Percentiles rank a stretch among this genome's conserved stretches.
These are phyloP conservation scores for Leccinum longicurvipes DNA, from an alignment of 768 basidiomycete species.

Conservation along the genomic window DNA sequence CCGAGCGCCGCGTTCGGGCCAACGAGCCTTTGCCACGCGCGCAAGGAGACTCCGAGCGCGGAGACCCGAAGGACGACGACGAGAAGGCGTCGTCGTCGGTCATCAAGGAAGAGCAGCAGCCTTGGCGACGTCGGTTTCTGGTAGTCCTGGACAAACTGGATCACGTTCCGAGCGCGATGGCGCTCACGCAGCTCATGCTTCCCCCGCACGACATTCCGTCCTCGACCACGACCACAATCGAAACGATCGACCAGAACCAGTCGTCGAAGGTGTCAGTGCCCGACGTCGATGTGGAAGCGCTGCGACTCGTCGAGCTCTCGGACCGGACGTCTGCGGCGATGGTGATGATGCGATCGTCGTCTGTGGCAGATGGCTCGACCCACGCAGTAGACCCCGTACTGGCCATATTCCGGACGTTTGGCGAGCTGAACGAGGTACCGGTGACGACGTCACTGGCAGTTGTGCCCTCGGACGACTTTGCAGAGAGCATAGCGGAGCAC, in stretches of 20 bases:
- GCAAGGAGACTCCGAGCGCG: constrained; percentile 36
- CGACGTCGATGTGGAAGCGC: constrained; percentile 55
- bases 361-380: constrained; percentile 63
- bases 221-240: constrained; percentile 10
- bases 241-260: neutral
- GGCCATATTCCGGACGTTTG: constrained; percentile 73
- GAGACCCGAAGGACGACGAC: constrained; percentile 7
- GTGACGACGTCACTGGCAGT: constrained; percentile 67
- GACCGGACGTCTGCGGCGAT: constrained; percentile 65
- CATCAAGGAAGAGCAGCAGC: constrained; percentile 11
- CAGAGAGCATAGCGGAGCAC: constrained; percentile 64
- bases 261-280: constrained; percentile 6
- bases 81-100: too few relatives aligned
- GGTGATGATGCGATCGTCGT: constrained; percentile 47
- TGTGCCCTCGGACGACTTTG: constrained; percentile 72
- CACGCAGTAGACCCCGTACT: constrained; percentile 72
- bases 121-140: constrained; percentile 62
- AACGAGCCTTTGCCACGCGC: constrained; percentile 7
- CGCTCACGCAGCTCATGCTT: constrained; percentile 79
- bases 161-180: constrained; percentile 87
- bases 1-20: constrained; percentile 50
- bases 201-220: constrained; percentile 21
- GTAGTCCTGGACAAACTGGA: constrained; percentile 92
- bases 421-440: constrained; percentile 62
- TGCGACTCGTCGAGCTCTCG: constrained; percentile 82